These are phyloP conservation scores for Cryptococcus deneoformans DNA, from an alignment of 1,284 basidiomycete species.

Conservation along the genomic window DNA sequence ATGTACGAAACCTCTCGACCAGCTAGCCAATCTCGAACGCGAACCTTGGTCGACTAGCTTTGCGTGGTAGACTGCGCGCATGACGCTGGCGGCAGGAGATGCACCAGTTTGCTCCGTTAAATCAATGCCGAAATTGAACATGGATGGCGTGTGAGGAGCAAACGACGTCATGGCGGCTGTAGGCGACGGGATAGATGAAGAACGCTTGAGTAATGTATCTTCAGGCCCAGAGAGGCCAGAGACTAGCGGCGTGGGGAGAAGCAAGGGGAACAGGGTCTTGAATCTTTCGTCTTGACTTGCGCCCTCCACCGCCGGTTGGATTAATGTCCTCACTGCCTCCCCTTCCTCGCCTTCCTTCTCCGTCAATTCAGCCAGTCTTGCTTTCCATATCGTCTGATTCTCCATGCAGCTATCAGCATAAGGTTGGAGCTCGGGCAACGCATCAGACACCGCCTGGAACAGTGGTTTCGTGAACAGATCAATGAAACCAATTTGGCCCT, in stretches of 20 bases:
- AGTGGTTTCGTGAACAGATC: constrained; percentile 76
- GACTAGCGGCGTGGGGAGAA: constrained; percentile 37
- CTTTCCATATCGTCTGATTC: constrained; percentile 67
- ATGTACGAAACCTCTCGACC: constrained; percentile 6
- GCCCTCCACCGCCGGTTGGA: constrained; percentile 28
- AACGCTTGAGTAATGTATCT: background rate
- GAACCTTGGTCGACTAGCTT: constrained; percentile 21
- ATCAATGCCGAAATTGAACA: background rate
- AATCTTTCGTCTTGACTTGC: constrained; percentile 43
- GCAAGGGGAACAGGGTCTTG: constrained; percentile 49
- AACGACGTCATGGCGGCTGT: background rate
- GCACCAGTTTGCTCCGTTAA: background rate
- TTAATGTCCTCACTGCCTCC: constrained; percentile 13
- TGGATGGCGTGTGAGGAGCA: constrained; percentile 7
- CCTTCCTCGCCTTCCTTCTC: constrained; percentile 10
- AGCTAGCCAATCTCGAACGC: constrained; percentile 8
- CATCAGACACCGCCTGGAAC: constrained; percentile 67
- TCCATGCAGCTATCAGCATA: constrained; percentile 63
- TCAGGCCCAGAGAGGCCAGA: constrained; percentile 8
- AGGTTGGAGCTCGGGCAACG: constrained; percentile 66
- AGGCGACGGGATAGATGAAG: background rate
- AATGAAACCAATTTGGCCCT: constrained; percentile 87
- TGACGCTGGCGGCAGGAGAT: constrained; percentile 25
- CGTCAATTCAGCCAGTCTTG: constrained; percentile 53
- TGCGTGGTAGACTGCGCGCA: constrained; percentile 34